Base-by-base conservation (phyloP, 768 basidiomycete genomes). In the Aureoboletus auriporus region DNA sequence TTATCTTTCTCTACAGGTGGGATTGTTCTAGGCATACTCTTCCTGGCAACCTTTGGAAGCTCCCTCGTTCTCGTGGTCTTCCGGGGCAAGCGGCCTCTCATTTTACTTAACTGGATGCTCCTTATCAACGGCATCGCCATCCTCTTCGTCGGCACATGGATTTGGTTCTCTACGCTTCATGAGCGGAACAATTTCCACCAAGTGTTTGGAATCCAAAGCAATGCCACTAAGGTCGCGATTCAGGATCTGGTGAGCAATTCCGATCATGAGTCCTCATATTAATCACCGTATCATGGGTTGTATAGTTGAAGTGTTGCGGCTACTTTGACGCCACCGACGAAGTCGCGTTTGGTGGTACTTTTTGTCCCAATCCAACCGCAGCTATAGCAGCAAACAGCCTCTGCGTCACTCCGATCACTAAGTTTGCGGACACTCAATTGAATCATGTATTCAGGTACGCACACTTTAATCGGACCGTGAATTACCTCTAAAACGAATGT, bases 401-500 rank as follows among this genome's bases (percentile, higher is more conserved):
- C 62, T 96, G 93, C 60, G 84, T 88, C 39, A 74, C 76, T n/a
- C 76, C 82, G 27, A 71, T 87, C 42, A 87, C 85, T 12, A 65
- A 65, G 12, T 81, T 77, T 61, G 83, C 85, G 12, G 89, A 94
- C 60, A 70, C 63, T 55, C 86, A 80, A 14, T 70, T 96, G 52
- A 88, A 93, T 64, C 76, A 88, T 51, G 74, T 86, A 39, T 96
- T 95, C 70, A 88, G 91, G 85, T 90, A 68, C 79, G 36, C 36
- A 17, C 20, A 8, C n/a, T 38, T 9, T 11, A 11, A 17, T 10
- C 9, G 16, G 3, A 11, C 39, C 27, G 31, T 17, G 14, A 37
- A 27, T 14, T n/a, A 43, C 17, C 5, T 42, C 27, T 46, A 16
- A 44, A 23, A 41, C 10, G 36, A 28, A 5, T 58, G 20, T 48